Base-by-base conservation (phyloP, 306 rosid species). In the Canavalia ensiformis region DNA sequence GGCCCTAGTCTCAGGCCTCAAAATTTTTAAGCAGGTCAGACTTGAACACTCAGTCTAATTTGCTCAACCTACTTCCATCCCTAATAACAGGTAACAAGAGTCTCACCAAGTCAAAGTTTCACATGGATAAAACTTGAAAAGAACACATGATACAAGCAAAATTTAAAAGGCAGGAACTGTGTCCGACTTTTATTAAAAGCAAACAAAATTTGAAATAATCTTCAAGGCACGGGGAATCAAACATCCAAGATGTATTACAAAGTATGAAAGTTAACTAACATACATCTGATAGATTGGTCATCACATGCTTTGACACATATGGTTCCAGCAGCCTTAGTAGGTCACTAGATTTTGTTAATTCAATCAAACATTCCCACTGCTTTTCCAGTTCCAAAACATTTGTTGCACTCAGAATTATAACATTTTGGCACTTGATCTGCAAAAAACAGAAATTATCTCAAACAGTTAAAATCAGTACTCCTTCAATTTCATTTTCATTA, bases 391-490 rank as follows among this genome's bases (percentile, higher is more conserved):
- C 98, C 80, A 13, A 34, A 35, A 72, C 74, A 83, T 90, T 89
- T 74, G 98, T 86, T 75, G 99, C 94, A 39, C 86, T 81, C 39
- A 95, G 86, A 82, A 90, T 70, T 68, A 91, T 84, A 47, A 91
- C 90, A 80, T 95, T 95, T 78, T 90, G 88, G 84, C 99, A 93
- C 86, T 95, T 95, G 75, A 95, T 90, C 99, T 95, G 85, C 88
- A 85, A 74, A 59, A 89, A 81, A 78, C 68, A 68, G 78, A 73
- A 50, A 34, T 54, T 12, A 25, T 55, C 12, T 65, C 72, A 45
- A 8, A 58, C 72, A 37, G 35, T 75, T 13, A n/a, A 83, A 72
- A 72, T 49, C 18, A 66, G 54, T 47, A 57, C 47, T 50, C 46
- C 45, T 72, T 79, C 59, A 58, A 18, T 18, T 18, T n/a, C 5